These are phyloP conservation scores for Sporothrix mexicana DNA, from an alignment of 2,329 filamentous ascomycete genomes.

Conservation along the genomic window DNA sequence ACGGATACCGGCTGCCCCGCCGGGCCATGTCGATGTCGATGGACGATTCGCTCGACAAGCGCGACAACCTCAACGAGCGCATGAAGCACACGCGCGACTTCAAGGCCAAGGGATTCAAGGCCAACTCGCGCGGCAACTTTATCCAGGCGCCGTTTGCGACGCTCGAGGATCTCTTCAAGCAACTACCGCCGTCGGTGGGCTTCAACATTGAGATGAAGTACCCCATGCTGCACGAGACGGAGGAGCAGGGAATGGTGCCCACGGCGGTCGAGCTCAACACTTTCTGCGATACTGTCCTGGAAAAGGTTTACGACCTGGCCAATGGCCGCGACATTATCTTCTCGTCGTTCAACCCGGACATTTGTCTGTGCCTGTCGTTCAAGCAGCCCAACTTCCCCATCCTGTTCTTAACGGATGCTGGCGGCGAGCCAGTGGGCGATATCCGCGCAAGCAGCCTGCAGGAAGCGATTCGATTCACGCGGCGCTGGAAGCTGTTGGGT, in stretches of 20 bases:
- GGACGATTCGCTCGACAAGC: slow-evolving; percentile 39
- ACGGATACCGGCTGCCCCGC: slow-evolving; percentile 44
- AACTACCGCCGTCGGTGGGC: slow-evolving; percentile 79
- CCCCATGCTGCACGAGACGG: slow-evolving; percentile 93
- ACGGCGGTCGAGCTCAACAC: slow-evolving; percentile 95
- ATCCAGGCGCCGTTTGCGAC: slow-evolving; percentile 97
- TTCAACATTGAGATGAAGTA: slow-evolving; percentile 99
- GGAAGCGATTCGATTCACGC: slow-evolving; percentile 93
- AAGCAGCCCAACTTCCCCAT: slow-evolving; percentile 98
- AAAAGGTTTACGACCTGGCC: slow-evolving; percentile 85
- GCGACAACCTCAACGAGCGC: slow-evolving; percentile 67
- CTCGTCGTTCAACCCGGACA: slow-evolving; percentile 95
- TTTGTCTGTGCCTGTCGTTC: slow-evolving; percentile 91
- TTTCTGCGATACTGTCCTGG: slow-evolving; percentile 91
- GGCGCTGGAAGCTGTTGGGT: slow-evolving; percentile 90
- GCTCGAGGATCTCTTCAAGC: slow-evolving; percentile 87
- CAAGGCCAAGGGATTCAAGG: slow-evolving; percentile 94
- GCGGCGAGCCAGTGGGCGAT: slow-evolving; percentile 80
- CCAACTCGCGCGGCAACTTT: slow-evolving; percentile 89
- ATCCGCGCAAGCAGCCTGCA: slow-evolving; percentile 90
- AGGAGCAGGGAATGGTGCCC: slow-evolving; percentile 95
- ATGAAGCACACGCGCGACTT: slow-evolving; percentile 98
- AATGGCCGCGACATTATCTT: slow-evolving; percentile 91
- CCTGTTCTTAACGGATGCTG: slow-evolving; percentile 90
- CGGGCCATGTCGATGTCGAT: slow-evolving; percentile 64